Evolutionary conservation across 768 basidiomycete species (phyloP).

Genomic region (Russula sp.): DNA sequence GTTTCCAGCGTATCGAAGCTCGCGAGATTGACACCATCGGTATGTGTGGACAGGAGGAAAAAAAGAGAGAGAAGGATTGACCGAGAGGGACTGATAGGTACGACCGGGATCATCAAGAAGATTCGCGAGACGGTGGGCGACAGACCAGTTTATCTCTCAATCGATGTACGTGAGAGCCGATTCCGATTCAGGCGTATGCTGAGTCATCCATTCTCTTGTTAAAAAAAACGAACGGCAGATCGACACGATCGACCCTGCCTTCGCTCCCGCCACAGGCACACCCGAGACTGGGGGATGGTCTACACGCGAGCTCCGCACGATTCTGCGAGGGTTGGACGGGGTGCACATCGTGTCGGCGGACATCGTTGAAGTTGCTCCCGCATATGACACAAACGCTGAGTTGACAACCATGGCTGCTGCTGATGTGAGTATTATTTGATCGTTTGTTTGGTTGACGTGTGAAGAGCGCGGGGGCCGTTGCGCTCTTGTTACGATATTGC

Average conservation of each 20-base stretch:
- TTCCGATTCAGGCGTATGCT: background rate
- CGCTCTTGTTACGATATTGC: background rate
- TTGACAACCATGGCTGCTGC: constrained; percentile 60
- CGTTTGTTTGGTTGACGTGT: background rate
- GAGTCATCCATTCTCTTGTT: constrained; percentile 10
- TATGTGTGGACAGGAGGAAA: constrained; percentile 25
- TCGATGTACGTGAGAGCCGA: constrained; percentile 47
- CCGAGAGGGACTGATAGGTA: constrained; percentile 37
- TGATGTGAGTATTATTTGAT: constrained; percentile 37
- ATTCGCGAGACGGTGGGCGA: constrained; percentile 75
- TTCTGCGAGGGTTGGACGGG: constrained; percentile 69
- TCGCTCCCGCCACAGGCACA: constrained; percentile 80
- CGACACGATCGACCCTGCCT: constrained; percentile 74
- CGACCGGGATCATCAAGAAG: constrained; percentile 70
- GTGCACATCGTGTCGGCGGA: constrained; percentile 75
- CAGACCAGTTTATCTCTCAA: constrained; percentile 71
- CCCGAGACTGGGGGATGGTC: constrained; percentile 85
- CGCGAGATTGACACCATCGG: constrained; percentile 82
- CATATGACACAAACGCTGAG: constrained; percentile 66
- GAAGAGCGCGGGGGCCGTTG: background rate
- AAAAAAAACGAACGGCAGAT: constrained; percentile 40
- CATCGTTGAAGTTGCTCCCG: constrained; percentile 80
- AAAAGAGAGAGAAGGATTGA: background rate
- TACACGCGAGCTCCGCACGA: constrained; percentile 72
- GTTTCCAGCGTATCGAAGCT: constrained; percentile 79